These are phyloP conservation scores for Backusella liffmaniae DNA, from an alignment of 192 early-diverging fungal genomes.

Conservation along the genomic window DNA sequence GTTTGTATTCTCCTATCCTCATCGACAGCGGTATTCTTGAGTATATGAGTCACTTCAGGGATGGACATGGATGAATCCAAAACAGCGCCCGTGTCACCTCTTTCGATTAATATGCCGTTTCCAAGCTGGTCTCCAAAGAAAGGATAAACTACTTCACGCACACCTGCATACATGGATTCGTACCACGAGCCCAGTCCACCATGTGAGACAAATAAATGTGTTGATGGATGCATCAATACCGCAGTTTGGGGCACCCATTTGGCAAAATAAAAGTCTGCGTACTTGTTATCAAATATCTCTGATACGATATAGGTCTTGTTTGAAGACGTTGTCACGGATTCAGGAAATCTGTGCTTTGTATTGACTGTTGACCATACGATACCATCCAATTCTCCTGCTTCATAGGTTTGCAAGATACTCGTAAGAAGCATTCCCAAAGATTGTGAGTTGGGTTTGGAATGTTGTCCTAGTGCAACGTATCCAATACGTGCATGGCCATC, in stretches of 20 bases:
- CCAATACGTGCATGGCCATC: slow-evolving; percentile 13
- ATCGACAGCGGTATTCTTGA: not conserved
- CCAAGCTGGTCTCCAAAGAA: slow-evolving; percentile 29
- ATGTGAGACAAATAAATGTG: slow-evolving; percentile 27
- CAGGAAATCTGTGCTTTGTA: too few relatives aligned
- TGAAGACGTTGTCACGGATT: not conserved
- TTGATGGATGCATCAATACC: slow-evolving; percentile 26
- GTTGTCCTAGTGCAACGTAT: slow-evolving; percentile 38
- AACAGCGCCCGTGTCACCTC: not conserved
- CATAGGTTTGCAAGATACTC: slow-evolving; percentile 8
- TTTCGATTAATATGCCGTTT: slow-evolving; percentile 1
- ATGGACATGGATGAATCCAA: not conserved
- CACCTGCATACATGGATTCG: slow-evolving; percentile 33
- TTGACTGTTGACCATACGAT: slow-evolving; percentile 28
- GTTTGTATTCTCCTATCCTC: not conserved
- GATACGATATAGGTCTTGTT: not conserved
- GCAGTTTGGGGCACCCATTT: slow-evolving; percentile 33
- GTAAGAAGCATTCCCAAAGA: slow-evolving; percentile 20
- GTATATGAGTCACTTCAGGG: not conserved
- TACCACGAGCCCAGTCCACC: slow-evolving; percentile 26
- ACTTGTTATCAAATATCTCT: not conserved
- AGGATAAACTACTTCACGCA: slow-evolving; percentile 29
- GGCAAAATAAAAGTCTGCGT: not conserved
- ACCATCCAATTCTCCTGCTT: slow-evolving; percentile 29
- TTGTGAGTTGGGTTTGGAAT: not conserved